Evolutionary conservation across 2,329 filamentous ascomycete species (phyloP), one percentile per base, ranked within the genome.

Genomic region (Dichotomopilus funicola): DNA sequence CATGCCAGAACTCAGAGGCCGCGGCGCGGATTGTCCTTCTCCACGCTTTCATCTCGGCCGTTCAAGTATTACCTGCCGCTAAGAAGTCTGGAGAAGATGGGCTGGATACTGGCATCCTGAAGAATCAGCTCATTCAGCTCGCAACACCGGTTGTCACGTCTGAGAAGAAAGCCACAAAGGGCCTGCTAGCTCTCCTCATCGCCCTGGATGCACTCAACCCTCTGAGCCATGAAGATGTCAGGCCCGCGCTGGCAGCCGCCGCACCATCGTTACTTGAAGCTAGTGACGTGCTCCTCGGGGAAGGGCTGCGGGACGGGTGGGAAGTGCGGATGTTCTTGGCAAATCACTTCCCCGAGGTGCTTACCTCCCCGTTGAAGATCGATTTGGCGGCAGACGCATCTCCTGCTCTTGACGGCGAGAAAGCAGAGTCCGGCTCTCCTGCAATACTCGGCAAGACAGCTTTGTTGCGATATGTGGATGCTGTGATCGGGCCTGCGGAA

Each of bases 321-420:
- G 73, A 73, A 59, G 61, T 78, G 34, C 71, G 73, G 53, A 72
- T 68, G 3, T 75, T 80, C 53, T 61, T 79, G 9, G 67, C 68
- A 5, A 71, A 64, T 4, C 67, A 73, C 49, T 67, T 76, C 27
- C 63, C 68, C 0, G 59, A 66, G 4, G 59, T 65, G 1, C 54
- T 74, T 13, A 64, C 68, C 6, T 64, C 66, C 0, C 58, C 71
- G 6, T 67, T 67, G 3, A 71, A 70, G 1, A 69, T 67, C 4
- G 65, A 59, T 1, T 72, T 75, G 37, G 49, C 49, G 7, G 58
- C 59, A n/a, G 60, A 66, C 12, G 59, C 42, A 11, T 38, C 41
- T 1, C 35, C 40, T 27, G 31, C 34, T 7, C 51, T 47, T 2
- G 50, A 58, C 4, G 48, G 19, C 34, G 49, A 55, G 7, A 19